Base-by-base conservation (phyloP, 345 rosid species). In the Citrus unshiu region DNA sequence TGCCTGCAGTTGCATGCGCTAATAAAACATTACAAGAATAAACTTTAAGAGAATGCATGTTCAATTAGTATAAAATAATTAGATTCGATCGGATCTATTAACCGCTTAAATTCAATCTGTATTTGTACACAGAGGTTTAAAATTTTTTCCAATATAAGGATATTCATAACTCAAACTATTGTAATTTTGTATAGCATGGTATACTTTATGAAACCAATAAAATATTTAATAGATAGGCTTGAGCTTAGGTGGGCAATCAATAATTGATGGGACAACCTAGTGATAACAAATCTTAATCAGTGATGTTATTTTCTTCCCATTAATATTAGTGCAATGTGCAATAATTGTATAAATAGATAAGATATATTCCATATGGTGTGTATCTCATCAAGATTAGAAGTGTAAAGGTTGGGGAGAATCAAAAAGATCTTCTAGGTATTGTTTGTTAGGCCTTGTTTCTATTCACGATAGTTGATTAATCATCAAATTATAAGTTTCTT, bases 231-330 rank as follows among this genome's bases (percentile, higher is more conserved):
- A 24, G 25, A 25, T 61, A 14, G 8, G 21, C 21, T 27, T 1
- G 7, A 62, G 34, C 35, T 62, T 62, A 62, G 29, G 7, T 12
- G 66, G 34, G 35, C 21, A 62, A 62, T 62, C 66, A 27, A 61
- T 60, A 60, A 46, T 46, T 46, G 51, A 46, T 46, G 58, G 7
- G 7, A 18, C 22, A 54, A 18, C 19, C 58, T 18, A 54, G 13
- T 7, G 69, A 7, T 65, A 21, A 65, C 6, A 65, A 32, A 65
- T 18, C 60, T 71, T 30, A 30, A 54, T 71, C 29, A 4, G 8
- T 9, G 74, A 30, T 71, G 40, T 51, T 51, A 30, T 71, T 51
- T 71, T 30, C 61, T 71, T 71, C 22, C 74, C 74, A 51, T 40
- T 30, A 51, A 30, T 30, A 22, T 5, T 71, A 57, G 61, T 71